Conservation (phyloP, 495 filamentous ascomycete genomes). For the Xylaria scruposa region DNA sequence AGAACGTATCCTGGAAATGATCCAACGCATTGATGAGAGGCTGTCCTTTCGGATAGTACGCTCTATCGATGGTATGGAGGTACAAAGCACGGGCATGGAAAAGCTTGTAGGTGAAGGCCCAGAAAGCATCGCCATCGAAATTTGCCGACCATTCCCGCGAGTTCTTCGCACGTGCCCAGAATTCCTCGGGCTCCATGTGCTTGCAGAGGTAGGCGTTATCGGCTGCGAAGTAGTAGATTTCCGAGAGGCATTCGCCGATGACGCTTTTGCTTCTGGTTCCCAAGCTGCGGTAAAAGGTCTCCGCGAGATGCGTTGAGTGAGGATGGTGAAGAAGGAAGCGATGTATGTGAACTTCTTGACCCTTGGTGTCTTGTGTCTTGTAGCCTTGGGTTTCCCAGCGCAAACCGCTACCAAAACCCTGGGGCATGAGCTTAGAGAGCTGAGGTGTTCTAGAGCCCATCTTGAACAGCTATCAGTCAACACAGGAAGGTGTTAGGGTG, state of each 20-base stretch:
- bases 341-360: neutral
- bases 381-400: constrained; percentile 26
- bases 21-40: constrained; percentile 28
- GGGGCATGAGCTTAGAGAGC: neutral
- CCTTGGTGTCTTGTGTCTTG: neutral
- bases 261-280: neutral
- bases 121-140: constrained; percentile 29
- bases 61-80: neutral
- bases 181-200: constrained; percentile 22
- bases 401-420: constrained; percentile 21
- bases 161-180: constrained; percentile 30
- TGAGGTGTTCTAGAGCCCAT: neutral
- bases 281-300: constrained; percentile 1
- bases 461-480: neutral
- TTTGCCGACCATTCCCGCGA: constrained; percentile 23
- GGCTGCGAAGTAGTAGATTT: constrained; percentile 29
- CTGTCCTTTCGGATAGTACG: neutral
- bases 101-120: constrained; percentile 36
- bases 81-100: constrained; percentile 33
- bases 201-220: constrained; percentile 24
- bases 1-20: constrained; percentile 25
- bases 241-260: constrained; percentile 15
- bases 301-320: constrained; percentile 24
- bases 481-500: neutral
- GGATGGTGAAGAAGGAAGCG: constrained; percentile 28